Evolutionary conservation across 345 rosid species (phyloP).

Genomic region (Eucalyptus urophylla): DNA sequence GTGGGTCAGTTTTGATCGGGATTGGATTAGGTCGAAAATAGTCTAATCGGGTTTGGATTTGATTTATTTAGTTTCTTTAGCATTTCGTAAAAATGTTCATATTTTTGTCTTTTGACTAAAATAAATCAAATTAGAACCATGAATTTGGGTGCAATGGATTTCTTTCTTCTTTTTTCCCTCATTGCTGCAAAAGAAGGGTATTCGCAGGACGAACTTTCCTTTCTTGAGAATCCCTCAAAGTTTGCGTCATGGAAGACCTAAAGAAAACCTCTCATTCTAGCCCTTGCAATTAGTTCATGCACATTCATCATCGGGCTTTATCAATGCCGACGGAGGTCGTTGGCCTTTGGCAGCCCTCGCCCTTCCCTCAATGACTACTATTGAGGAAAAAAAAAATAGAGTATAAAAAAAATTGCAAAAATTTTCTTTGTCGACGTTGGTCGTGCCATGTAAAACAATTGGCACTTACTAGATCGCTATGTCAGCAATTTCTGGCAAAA

Average conservation of each 20-base stretch:
- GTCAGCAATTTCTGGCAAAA: background rate
- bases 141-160: background rate
- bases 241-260: background rate
- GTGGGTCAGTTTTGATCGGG: rapidly evolving
- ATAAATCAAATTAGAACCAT: background rate
- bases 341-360: background rate
- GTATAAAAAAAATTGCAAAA: background rate
- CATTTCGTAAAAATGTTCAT: background rate
- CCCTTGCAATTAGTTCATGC: background rate
- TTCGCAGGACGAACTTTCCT: background rate
- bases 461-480: rapidly evolving
- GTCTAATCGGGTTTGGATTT: too few species aligned
- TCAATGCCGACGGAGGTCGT: background rate
- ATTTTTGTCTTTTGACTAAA: too few species aligned
- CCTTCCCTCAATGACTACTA: background rate
- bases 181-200: background rate
- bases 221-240: background rate
- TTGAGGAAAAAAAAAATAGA: background rate
- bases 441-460: background rate
- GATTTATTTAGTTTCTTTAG: background rate
- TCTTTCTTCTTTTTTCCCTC: background rate
- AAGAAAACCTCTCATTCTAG: background rate
- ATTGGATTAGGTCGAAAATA: too few species aligned
- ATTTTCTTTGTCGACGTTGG: rapidly evolving
- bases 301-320: background rate